Evolutionary conservation across 495 filamentous ascomycete genomes (phyloP), one percentile per base, ranked within the genome.

Genomic region (Penicillium coffeae): DNA sequence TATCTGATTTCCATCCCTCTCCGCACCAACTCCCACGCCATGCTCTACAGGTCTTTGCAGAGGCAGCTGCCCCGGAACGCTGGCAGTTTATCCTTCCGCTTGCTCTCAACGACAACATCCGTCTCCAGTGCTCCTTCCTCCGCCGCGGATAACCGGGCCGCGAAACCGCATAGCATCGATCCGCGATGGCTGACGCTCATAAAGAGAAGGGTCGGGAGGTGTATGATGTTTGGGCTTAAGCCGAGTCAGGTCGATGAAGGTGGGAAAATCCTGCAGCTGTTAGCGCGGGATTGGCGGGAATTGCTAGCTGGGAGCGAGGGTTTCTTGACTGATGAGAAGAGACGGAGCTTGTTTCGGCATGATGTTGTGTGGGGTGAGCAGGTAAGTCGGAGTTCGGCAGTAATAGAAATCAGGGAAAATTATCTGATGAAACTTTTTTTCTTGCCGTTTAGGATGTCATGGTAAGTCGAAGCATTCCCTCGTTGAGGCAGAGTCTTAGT

Each of bases 331-430:
- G 81, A 77, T 14, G 74, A 76, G 42, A 73, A 77, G 47, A 69
- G 85, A 21, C 73, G 79, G 44, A 87, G 89, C 3, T 61, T 94
- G 33, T 83, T 80, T 49, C 64, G 79, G n/a, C 83, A 89, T 56
- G 72, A 77, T 62, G 84, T 96, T 16, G 86, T 83, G 0, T 96
- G 89, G 90, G 90, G 89, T 25, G 92, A 97, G 71, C 90, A 91
- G 88, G 90, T 87, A 76, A 38, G 63, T 20, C 37, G 2, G 25
- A 13, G 14, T n/a, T 30, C 8, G 12, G 33, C 10, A 22, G 15
- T 30, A 40, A 7, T 7, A 16, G 32, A 12, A 0, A n/a, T n/a
- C n/a, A n/a, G 15, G 25, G 25, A 9, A 0, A 30, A 1, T 14
- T 13, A 4, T 3, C 41, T 43, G 25, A 43, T 21, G 1, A n/a